A percentile compares a stretch with the other conserved stretches of the same genome.
phyloP scores from a whole-genome alignment of 2,329 filamentous ascomycete genomes.

The Fonsecaea nubica region DNA sequence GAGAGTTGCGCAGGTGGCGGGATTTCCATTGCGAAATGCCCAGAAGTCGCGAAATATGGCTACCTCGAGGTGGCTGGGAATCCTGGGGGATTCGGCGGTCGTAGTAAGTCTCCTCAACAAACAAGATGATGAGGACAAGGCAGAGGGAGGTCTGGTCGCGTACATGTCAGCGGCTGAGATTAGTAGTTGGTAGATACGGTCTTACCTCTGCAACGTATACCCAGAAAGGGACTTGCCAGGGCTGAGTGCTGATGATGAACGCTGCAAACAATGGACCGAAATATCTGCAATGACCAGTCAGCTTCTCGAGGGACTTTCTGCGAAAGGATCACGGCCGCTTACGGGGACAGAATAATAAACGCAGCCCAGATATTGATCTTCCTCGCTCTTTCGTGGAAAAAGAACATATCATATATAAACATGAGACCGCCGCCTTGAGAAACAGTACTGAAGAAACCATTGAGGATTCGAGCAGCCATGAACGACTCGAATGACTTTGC shows the following conservation, averaged over 20 bases:
- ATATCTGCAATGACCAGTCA: slow-evolving; percentile 23
- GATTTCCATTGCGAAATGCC: slow-evolving; percentile 41
- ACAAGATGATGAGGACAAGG: slow-evolving; percentile 44
- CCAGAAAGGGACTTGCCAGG: slow-evolving; percentile 49
- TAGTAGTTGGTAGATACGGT: background rate
- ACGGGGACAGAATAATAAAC: slow-evolving; percentile 46
- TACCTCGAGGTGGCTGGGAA: slow-evolving; percentile 38
- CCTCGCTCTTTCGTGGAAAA: slow-evolving; percentile 49
- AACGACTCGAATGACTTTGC: slow-evolving; percentile 49
- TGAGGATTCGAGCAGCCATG: slow-evolving; percentile 53
- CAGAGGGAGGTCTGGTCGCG: slow-evolving; percentile 41
- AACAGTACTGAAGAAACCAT: slow-evolving; percentile 54
- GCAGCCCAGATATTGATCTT: slow-evolving; percentile 51
- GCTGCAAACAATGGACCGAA: slow-evolving; percentile 42
- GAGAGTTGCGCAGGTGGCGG: slow-evolving; percentile 43
- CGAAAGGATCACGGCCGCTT: background rate
- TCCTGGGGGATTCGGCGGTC: slow-evolving; percentile 42
- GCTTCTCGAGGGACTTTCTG: background rate
- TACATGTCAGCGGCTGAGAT: background rate
- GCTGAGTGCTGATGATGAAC: slow-evolving; percentile 48
- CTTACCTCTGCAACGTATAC: slow-evolving; percentile 44
- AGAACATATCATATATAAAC: slow-evolving; percentile 54
- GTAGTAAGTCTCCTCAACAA: slow-evolving; percentile 50
- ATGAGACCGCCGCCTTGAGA: slow-evolving; percentile 52
- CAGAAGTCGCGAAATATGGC: slow-evolving; percentile 42